Evolutionary conservation across 2,329 filamentous ascomycete species (phyloP).

Genomic region (Monosporascus sp.): DNA sequence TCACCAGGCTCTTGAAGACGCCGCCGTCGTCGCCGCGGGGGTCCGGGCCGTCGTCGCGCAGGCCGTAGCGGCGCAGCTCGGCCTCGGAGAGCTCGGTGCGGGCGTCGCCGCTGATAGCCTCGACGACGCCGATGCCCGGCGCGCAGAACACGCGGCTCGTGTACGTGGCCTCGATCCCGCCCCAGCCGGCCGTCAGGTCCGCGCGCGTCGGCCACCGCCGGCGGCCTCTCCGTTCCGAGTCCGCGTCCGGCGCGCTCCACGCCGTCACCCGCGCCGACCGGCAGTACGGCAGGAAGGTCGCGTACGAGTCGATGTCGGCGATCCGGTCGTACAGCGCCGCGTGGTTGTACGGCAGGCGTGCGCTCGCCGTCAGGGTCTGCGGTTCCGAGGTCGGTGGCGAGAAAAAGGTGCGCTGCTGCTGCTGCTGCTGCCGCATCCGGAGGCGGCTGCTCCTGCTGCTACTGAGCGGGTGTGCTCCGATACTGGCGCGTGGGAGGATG

Average conservation of each 20-base stretch:
- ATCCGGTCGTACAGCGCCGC: slow-evolving; percentile 75
- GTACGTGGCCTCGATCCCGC: slow-evolving; percentile 77
- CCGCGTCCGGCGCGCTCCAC: slow-evolving; percentile 49
- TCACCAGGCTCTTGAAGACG: slow-evolving; percentile 65
- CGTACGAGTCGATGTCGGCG: slow-evolving; percentile 82
- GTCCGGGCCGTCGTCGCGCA: slow-evolving; percentile 11
- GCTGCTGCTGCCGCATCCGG: not conserved
- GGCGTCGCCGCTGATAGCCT: slow-evolving; percentile 65
- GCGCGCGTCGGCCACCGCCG: slow-evolving; percentile 67
- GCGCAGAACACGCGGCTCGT: slow-evolving; percentile 75
- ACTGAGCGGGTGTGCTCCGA: too few species aligned
- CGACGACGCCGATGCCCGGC: slow-evolving; percentile 60
- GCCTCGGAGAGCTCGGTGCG: slow-evolving; percentile 36
- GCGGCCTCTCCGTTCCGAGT: slow-evolving; percentile 7
- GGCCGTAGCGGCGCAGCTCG: slow-evolving; percentile 25
- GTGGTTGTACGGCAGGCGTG: slow-evolving; percentile 71
- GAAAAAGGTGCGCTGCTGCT: not conserved
- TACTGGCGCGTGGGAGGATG: not conserved
- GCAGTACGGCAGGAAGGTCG: slow-evolving; percentile 88
- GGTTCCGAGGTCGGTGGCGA: slow-evolving; percentile 10
- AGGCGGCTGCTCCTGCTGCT: not conserved
- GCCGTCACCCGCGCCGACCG: slow-evolving; percentile 69
- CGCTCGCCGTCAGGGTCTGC: slow-evolving; percentile 67
- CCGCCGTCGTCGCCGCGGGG: slow-evolving; percentile 23
- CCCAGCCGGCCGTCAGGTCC: slow-evolving; percentile 80